Evolutionary conservation across 352 stramenopile genomes (phyloP).

Genomic region (Halophytophthora polymorphica): DNA sequence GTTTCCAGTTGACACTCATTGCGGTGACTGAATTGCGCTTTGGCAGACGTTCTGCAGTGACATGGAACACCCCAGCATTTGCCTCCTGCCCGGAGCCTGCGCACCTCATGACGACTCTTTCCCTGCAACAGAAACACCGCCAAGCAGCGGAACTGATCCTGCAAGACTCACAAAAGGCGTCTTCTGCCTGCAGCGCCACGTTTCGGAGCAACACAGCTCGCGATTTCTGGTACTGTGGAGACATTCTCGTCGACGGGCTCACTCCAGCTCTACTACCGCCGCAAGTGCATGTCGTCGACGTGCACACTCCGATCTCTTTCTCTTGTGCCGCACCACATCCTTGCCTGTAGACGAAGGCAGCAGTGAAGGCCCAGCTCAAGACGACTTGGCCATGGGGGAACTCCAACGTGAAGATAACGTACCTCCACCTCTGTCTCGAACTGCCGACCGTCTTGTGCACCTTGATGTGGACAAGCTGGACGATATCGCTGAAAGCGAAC

Average conservation of each 20-base stretch:
- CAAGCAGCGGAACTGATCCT: neutral
- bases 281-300: slow-evolving; percentile 6
- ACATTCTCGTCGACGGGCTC: slow-evolving; percentile 4
- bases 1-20: neutral
- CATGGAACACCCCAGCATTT: slow-evolving; percentile 32
- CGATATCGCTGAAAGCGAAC: slow-evolving; percentile 10
- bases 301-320: slow-evolving; percentile 17
- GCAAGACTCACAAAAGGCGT: slow-evolving; percentile 10
- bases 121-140: no score
- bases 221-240: slow-evolving; percentile 47
- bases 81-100: slow-evolving; percentile 1
- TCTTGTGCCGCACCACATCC: neutral
- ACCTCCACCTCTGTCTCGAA: neutral
- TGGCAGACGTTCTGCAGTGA: slow-evolving; percentile 31
- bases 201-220: slow-evolving; percentile 24
- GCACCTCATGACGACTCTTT: neutral
- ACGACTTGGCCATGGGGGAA: neutral
- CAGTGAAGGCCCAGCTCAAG: slow-evolving; percentile 4
- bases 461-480: slow-evolving; percentile 15
- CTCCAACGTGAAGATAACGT: neutral
- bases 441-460: neutral
- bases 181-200: slow-evolving; percentile 46
- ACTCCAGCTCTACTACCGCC: no score
- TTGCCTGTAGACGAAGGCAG: neutral
- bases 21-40: neutral